These are phyloP conservation scores for Hemileccinum rubropunctum DNA, from an alignment of 768 basidiomycete species.

Conservation along the genomic window DNA sequence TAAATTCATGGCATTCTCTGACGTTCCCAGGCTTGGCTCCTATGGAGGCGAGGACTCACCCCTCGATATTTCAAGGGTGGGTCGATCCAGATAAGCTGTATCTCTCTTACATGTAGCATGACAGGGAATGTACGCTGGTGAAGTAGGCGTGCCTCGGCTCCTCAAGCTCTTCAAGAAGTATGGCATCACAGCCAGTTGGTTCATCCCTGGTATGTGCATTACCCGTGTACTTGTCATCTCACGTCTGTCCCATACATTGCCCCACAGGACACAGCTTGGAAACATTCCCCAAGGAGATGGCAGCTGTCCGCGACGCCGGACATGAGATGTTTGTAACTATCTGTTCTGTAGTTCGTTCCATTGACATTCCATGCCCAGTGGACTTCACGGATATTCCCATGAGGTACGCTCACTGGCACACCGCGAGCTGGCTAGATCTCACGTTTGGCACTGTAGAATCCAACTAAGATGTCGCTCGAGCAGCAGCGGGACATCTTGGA, in stretches of 20 bases:
- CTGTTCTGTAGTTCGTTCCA: neutral
- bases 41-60: constrained; percentile 76
- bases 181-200: constrained; percentile 68
- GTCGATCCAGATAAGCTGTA: neutral
- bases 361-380: constrained; percentile 33
- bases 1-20: neutral
- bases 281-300: constrained; percentile 71
- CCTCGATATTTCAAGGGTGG: constrained; percentile 61
- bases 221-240: neutral
- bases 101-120: neutral
- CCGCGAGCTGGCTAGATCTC: neutral
- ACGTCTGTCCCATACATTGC: neutral
- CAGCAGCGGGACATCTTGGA: constrained; percentile 74
- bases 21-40: constrained; percentile 54
- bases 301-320: constrained; percentile 65
- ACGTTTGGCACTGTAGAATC: constrained; percentile 43
- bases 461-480: constrained; percentile 51
- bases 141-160: constrained; percentile 66
- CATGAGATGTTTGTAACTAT: constrained; percentile 56
- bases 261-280: constrained; percentile 63
- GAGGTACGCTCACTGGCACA: constrained; percentile 38
- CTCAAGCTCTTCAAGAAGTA: constrained; percentile 73
- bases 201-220: constrained; percentile 55
- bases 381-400: constrained; percentile 70
- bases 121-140: constrained; percentile 70